Evolutionary conservation across 179 eudicot genomes (phyloP).

Genomic region (Beta lomatogona): DNA sequence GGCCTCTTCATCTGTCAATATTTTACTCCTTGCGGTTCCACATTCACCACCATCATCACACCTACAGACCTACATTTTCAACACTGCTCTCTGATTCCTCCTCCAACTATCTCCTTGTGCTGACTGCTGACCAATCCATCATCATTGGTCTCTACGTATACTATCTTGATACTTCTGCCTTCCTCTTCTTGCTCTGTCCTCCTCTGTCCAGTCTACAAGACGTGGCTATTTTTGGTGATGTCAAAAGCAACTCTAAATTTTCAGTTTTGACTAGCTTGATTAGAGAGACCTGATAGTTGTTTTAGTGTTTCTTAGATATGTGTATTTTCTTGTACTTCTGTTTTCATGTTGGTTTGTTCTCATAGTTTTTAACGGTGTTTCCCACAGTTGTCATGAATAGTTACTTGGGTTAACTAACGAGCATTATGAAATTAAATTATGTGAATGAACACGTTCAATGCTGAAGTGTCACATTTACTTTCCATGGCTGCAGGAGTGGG

Average conservation of each 20-base stretch:
- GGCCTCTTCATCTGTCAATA: too few relatives aligned
- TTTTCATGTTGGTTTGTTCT: not conserved
- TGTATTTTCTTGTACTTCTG: not conserved
- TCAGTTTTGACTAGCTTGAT: not conserved
- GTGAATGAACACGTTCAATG: not conserved
- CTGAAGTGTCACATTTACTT: not conserved
- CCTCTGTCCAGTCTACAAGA: too few relatives aligned
- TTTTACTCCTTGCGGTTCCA: too few relatives aligned
- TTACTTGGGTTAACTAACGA: not conserved
- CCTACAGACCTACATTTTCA: too few relatives aligned
- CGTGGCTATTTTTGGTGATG: too few relatives aligned
- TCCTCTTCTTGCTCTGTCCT: too few relatives aligned
- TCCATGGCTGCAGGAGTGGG: slow-evolving; percentile 66
- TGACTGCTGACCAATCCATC: too few relatives aligned
- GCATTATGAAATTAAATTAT: not conserved
- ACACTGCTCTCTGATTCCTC: too few relatives aligned
- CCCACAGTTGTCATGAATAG: not conserved
- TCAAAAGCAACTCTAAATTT: not conserved
- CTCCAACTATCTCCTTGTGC: too few relatives aligned
- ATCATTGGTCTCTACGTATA: too few relatives aligned
- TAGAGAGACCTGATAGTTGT: not conserved
- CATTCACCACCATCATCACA: too few relatives aligned
- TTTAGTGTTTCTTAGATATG: not conserved
- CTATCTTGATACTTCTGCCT: too few relatives aligned
- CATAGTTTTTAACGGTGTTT: not conserved